Evolutionary conservation across 345 rosid genomes (phyloP), one percentile per base, ranked within the genome.

Genomic region (Populus davidiana): DNA sequence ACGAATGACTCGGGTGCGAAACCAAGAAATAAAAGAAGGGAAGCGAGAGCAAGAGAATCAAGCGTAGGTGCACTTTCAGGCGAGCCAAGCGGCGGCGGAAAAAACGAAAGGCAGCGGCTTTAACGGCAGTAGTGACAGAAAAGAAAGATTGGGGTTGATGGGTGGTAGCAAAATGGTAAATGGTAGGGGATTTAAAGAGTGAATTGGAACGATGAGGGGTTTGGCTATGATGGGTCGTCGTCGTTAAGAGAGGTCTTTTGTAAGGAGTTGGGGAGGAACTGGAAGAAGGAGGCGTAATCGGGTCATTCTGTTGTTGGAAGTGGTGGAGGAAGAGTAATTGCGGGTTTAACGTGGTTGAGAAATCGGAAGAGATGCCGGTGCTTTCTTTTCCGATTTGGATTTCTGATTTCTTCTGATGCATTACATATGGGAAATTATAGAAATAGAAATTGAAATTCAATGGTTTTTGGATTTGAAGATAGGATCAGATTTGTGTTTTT

Each of bases 401-500:
- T 89, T 94, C 97, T 75, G 98, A 94, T 89, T 91, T 94, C 95
- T 94, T 94, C 88, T 91, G 98, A 94, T 93, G 98, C 98, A 94
- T 94, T 87, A 93, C 92, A 90, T 87, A 82, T 27, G 81, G 31
- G 33, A 27, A 35, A 20, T 17, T 20, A 27, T 29, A 31, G 68
- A 13, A 65, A 65, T 65, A 6, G n/a, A 14, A 41, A 41, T 41
- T 10, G 44, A 41, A 12, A 33, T 64, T 64, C 38, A 12, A 31
- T 29, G 41, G n/a, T n/a, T 56, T 56, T 56, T 23, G 29, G 63
- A 59, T 10, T n/a, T 25, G 5, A 25, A 23, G 27, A 59, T 23
- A 23, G 25, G 64, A 23, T 59, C 23, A 27, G 64, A 59, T 59
- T n/a, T 59, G 64, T 23, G 64, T 59, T 59, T n/a, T 10, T 25